Percentiles rank a stretch among this genome's conserved stretches.
phyloP scores from a whole-genome alignment of 2,329 filamentous ascomycete genomes.

The Sclerotinia minor region DNA sequence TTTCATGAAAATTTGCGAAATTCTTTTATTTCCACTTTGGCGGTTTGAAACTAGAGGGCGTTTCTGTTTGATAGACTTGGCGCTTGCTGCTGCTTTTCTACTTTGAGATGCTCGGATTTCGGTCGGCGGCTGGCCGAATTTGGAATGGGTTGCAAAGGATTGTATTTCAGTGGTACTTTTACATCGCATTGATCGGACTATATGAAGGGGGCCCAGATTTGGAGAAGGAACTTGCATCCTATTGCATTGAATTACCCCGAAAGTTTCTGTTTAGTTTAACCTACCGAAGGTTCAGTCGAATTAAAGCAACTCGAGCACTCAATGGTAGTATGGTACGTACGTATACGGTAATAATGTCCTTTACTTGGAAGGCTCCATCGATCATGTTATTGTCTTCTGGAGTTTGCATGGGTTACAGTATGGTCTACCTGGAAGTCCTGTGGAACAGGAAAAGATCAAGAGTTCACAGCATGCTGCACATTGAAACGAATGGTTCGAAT shows the following conservation, averaged over 20 bases:
- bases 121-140: not conserved
- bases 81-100: conserved; percentile 2
- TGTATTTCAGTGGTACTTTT: not conserved
- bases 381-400: too few relatives aligned
- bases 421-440: too few relatives aligned
- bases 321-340: too few relatives aligned
- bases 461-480: not conserved
- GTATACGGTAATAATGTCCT: not conserved
- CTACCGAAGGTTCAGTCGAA: not conserved
- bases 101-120: conserved; percentile 6
- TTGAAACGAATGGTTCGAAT: not conserved
- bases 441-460: not conserved
- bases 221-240: too few relatives aligned
- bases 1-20: not conserved
- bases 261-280: not conserved
- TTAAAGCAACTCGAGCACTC: too few relatives aligned
- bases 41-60: conserved; percentile 17
- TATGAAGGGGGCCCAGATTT: not conserved
- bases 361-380: not conserved
- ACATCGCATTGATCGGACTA: not conserved
- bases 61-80: conserved; percentile 22
- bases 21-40: conserved; percentile 11
- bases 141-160: not conserved
- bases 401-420: too few relatives aligned
- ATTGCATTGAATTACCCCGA: not conserved